Evolutionary conservation across 164 flowering plant genomes (phyloP).

Genomic region (Tetracentron sinense): DNA sequence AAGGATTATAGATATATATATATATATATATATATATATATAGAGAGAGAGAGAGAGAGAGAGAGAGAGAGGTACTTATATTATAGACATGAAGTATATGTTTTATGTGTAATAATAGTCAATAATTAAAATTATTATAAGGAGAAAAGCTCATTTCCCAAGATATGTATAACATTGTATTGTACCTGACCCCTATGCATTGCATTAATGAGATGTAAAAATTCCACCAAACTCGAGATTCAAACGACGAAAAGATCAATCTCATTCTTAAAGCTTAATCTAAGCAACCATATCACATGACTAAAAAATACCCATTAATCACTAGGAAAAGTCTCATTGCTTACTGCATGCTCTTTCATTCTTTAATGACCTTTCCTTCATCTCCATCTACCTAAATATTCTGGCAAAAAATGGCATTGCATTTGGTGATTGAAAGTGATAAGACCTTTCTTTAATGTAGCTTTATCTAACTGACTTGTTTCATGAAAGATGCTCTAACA

Average conservation of each 20-base stretch:
- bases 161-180: conserved; percentile 6
- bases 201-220: conserved; percentile 14
- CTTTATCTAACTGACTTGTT: not conserved
- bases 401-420: not conserved
- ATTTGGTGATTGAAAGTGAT: conserved; percentile 6
- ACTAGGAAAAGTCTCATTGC: not conserved
- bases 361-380: not conserved
- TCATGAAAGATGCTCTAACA: not conserved
- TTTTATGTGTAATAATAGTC: no score
- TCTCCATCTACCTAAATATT: conserved; percentile 1
- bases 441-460: not conserved
- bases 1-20: no score
- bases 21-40: no score
- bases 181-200: conserved; percentile 12
- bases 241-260: not conserved
- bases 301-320: not conserved
- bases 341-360: not conserved
- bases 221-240: not conserved
- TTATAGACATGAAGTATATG: no score
- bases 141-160: conserved; percentile 14
- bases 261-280: not conserved
- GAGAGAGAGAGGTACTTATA: no score
- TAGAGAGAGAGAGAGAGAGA: no score
- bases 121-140: no score
- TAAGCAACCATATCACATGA: conserved; percentile 11